Conservation (phyloP, 23 red algal species). For the Cyanidioschyzon merolae region DNA sequence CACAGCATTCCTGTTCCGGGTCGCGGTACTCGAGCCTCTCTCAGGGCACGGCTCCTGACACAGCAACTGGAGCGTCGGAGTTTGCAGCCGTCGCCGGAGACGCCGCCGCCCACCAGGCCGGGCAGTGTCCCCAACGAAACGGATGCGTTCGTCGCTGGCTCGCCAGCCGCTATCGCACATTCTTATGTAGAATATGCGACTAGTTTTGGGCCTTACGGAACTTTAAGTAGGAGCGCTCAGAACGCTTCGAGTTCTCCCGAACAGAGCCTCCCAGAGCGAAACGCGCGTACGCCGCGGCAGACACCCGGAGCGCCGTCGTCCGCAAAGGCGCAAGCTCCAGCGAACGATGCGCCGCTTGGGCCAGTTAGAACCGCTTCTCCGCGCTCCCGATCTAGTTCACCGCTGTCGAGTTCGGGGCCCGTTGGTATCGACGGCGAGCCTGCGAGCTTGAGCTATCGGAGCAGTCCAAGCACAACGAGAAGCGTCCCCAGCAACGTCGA, state of each 20-base stretch:
- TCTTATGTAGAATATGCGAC: constrained; percentile 6
- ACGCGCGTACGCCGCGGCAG: too few relatives aligned
- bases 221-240: background rate
- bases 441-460: too few relatives aligned
- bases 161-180: background rate
- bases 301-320: too few relatives aligned
- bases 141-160: background rate
- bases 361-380: too few relatives aligned
- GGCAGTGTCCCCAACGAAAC: too few relatives aligned
- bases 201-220: background rate
- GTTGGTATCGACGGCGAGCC: too few relatives aligned
- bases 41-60: background rate
- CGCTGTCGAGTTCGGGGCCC: background rate
- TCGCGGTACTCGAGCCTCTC: background rate
- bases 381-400: too few relatives aligned
- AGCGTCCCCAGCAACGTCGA: too few relatives aligned
- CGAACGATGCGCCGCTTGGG: too few relatives aligned
- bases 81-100: background rate
- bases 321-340: too few relatives aligned
- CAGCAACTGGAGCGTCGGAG: background rate
- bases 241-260: background rate
- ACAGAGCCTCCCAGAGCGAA: background rate
- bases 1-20: background rate
- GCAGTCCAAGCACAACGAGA: too few relatives aligned
- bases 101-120: too few relatives aligned